Evolutionary conservation across 257 asterid genomes (phyloP).

Genomic region (Perilla frutescens): DNA sequence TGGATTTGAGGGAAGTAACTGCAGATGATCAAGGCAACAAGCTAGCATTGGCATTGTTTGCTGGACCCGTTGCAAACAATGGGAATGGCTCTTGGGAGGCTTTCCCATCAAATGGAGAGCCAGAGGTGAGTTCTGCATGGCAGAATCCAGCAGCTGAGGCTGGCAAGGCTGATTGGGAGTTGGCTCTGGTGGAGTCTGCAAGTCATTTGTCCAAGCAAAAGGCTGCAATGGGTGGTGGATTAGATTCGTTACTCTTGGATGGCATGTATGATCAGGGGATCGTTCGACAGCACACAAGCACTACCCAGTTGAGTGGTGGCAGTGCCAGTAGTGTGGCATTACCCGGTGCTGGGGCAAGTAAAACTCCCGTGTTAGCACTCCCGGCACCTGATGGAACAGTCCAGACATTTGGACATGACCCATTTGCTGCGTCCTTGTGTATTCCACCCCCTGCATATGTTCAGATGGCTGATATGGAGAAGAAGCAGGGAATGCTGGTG

Average conservation of each 20-base stretch:
- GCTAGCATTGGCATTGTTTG: conserved; percentile 82
- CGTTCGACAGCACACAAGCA: conserved; percentile 72
- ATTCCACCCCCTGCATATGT: conserved; percentile 84
- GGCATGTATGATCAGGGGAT: conserved; percentile 92
- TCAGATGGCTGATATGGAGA: conserved; percentile 90
- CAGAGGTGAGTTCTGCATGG: conserved; percentile 83
- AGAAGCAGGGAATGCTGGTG: conserved; percentile 66
- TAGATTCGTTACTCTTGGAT: conserved; percentile 78
- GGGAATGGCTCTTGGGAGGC: conserved; percentile 85
- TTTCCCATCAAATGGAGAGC: conserved; percentile 59
- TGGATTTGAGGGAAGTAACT: conserved; percentile 74
- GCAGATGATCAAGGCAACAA: conserved; percentile 89
- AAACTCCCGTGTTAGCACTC: conserved; percentile 74
- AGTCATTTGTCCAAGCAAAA: conserved; percentile 74
- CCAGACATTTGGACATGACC: conserved; percentile 75
- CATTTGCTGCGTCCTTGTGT: conserved; percentile 79
- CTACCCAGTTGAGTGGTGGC: conserved; percentile 64
- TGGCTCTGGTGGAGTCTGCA: conserved; percentile 81
- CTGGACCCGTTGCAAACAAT: conserved; percentile 62
- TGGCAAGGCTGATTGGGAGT: conserved; percentile 90
- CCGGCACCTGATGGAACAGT: conserved; percentile 89
- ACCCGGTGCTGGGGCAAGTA: conserved; percentile 59
- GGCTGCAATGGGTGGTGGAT: conserved; percentile 84
- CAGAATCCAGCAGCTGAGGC: conserved; percentile 90
- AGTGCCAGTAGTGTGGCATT: conserved; percentile 91